A percentile compares a stretch with the other conserved stretches of the same genome.
phyloP scores from a whole-genome alignment of 2,329 filamentous ascomycete genomes.

The Huntiella decipiens region DNA sequence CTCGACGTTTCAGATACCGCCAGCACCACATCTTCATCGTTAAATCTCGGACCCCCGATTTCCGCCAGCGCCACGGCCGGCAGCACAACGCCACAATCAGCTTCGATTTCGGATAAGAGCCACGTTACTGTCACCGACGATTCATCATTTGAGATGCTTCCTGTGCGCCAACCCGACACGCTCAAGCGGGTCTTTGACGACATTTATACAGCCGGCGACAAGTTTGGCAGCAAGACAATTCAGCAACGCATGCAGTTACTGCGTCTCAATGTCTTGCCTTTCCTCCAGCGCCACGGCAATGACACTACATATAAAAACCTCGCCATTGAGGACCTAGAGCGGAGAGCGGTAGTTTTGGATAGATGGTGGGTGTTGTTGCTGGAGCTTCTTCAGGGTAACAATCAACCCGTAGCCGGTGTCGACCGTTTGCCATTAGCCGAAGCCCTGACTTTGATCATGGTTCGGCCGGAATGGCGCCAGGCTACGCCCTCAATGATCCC shows the following conservation, averaged over 20 bases:
- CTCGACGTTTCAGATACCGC: constrained; percentile 23
- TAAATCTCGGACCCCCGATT: constrained; percentile 22
- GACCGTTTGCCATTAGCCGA: constrained; percentile 69
- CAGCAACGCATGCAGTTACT: constrained; percentile 59
- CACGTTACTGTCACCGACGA: constrained; percentile 23
- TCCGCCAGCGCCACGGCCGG: constrained; percentile 20
- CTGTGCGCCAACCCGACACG: constrained; percentile 26
- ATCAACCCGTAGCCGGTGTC: constrained; percentile 61
- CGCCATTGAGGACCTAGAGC: constrained; percentile 64
- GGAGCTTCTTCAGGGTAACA: constrained; percentile 54
- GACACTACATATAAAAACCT: constrained; percentile 47
- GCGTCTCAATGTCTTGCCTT: constrained; percentile 53
- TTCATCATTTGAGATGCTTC: constrained; percentile 26
- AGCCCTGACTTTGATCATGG: constrained; percentile 64
- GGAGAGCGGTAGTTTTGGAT: constrained; percentile 59
- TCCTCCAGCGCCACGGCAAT: constrained; percentile 49
- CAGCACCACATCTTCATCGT: constrained; percentile 26
- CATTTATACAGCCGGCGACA: constrained; percentile 28
- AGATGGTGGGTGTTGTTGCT: constrained; percentile 79
- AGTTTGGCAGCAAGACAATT: constrained; percentile 44
- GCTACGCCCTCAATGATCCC: constrained; percentile 49
- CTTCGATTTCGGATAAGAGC: constrained; percentile 21
- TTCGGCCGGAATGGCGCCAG: constrained; percentile 69
- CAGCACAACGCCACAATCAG: constrained; percentile 21
- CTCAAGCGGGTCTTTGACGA: constrained; percentile 36